Conservation (phyloP, 129 eudicot species). For the Dittrichia graveolens region DNA sequence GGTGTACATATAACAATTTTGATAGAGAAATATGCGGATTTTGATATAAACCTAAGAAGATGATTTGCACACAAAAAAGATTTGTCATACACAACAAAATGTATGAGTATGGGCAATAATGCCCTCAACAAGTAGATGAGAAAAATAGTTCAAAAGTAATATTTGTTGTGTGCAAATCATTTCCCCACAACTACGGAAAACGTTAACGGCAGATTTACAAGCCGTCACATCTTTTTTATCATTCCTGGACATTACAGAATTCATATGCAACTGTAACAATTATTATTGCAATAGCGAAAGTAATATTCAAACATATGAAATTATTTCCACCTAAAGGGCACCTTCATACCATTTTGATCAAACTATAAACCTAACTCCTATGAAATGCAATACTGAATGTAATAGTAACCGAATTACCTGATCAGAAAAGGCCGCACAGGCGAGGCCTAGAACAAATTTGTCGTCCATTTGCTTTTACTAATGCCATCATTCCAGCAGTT, state of each 20-base stretch:
- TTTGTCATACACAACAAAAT: no score
- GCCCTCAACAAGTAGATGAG: no score
- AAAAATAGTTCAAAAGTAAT: no score
- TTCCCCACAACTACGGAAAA: not conserved
- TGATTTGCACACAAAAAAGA: no score
- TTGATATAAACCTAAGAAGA: no score
- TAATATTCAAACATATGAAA: not conserved
- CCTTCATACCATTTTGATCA: not conserved
- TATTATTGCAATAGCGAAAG: not conserved
- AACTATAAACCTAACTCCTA: not conserved
- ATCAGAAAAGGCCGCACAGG: conserved; percentile 65
- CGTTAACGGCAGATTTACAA: not conserved
- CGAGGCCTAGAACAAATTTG: conserved; percentile 93
- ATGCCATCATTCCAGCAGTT: conserved; percentile 88
- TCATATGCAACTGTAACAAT: not conserved
- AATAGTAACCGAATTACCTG: not conserved
- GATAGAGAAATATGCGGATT: no score
- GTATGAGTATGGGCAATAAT: no score
- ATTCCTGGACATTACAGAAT: not conserved
- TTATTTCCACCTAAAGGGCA: not conserved
- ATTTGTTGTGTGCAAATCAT: not conserved
- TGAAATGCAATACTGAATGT: not conserved
- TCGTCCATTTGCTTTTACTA: conserved; percentile 85
- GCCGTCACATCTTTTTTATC: not conserved
- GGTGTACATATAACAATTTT: no score